A percentile compares a stretch with the other conserved stretches of the same genome.
Conservation (phyloP, 345 rosid species). For the Passiflora organensis region DNA sequence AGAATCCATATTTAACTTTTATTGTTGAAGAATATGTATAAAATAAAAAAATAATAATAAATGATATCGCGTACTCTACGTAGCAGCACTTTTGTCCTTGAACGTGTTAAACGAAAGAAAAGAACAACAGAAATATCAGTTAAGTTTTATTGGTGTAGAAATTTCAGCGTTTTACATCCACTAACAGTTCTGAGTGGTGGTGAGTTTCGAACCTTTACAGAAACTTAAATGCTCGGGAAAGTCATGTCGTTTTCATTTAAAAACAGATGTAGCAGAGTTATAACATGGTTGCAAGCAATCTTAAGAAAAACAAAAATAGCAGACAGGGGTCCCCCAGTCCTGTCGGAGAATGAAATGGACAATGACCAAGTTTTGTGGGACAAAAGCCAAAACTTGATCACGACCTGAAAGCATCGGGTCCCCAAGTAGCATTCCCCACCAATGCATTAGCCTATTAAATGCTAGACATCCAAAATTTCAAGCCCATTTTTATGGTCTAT, state of each 20-base stretch:
- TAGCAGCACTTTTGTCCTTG: slow-evolving; percentile 16
- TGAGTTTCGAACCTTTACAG: slow-evolving; percentile 18
- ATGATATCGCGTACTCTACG: slow-evolving; percentile 5
- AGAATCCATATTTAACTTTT: slow-evolving; percentile 1
- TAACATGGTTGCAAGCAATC: slow-evolving; percentile 18
- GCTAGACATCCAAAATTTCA: no score
- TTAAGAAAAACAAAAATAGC: slow-evolving; percentile 23
- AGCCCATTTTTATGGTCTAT: no score
- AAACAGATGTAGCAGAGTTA: slow-evolving; percentile 7
- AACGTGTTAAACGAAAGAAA: slow-evolving; percentile 6
- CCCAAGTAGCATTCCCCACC: no score
- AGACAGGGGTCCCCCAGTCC: slow-evolving; percentile 59
- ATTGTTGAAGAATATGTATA: no score
- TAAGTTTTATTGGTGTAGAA: slow-evolving; percentile 36
- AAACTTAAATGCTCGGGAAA: slow-evolving; percentile 18
- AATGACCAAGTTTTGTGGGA: slow-evolving; percentile 48
- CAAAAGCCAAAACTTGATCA: slow-evolving; percentile 47
- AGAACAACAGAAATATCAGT: slow-evolving; percentile 11
- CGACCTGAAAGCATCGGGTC: slow-evolving; percentile 51
- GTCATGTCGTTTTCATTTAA: slow-evolving; percentile 25
- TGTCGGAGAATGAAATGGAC: slow-evolving; percentile 61
- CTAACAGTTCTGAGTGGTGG: slow-evolving; percentile 37
- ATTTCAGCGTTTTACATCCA: slow-evolving; percentile 39
- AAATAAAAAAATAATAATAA: slow-evolving; percentile 6
- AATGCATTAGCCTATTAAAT: no score